Percentiles rank a stretch among this genome's conserved stretches.
phyloP scores from a whole-genome alignment of 2,329 filamentous ascomycete genomes.

The Fusarium dlaminii region DNA sequence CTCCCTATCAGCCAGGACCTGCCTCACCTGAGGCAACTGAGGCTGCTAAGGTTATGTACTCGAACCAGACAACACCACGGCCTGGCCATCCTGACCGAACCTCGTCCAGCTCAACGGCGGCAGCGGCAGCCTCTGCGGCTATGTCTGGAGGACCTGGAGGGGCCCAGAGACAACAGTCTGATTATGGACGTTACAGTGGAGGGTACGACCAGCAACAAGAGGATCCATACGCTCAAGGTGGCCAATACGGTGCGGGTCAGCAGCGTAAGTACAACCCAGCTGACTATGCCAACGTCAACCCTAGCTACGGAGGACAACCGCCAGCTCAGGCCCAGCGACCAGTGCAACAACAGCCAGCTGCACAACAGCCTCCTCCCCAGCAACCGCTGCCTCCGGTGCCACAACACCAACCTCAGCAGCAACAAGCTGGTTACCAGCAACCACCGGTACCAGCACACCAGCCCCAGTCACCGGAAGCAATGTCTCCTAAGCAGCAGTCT shows the following conservation, averaged over 20 bases:
- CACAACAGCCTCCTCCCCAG: slow-evolving; percentile 51
- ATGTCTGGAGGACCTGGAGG: slow-evolving; percentile 61
- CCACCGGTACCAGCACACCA: slow-evolving; percentile 49
- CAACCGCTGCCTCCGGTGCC: slow-evolving; percentile 49
- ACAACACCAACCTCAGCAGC: slow-evolving; percentile 46
- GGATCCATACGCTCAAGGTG: slow-evolving; percentile 49
- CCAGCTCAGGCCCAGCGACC: slow-evolving; percentile 45
- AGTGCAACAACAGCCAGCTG: slow-evolving; percentile 45
- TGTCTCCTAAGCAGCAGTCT: slow-evolving; percentile 45
- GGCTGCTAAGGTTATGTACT: slow-evolving; percentile 71
- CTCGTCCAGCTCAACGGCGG: slow-evolving; percentile 64
- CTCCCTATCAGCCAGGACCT: slow-evolving; percentile 35
- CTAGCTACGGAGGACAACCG: slow-evolving; percentile 51
- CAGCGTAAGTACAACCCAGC: slow-evolving; percentile 80
- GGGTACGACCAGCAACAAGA: slow-evolving; percentile 48
- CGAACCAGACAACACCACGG: slow-evolving; percentile 62
- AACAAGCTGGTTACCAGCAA: slow-evolving; percentile 49
- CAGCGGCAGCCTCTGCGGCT: slow-evolving; percentile 65
- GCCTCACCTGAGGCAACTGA: slow-evolving; percentile 63
- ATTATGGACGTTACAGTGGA: slow-evolving; percentile 48
- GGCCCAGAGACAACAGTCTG: slow-evolving; percentile 48
- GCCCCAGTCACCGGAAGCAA: slow-evolving; percentile 52
- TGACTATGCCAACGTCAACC: slow-evolving; percentile 73
- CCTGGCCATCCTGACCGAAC: slow-evolving; percentile 62
- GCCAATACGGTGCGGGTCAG: slow-evolving; percentile 50